Evolutionary conservation across 78 protist genomes (phyloP), one percentile per base, ranked within the genome.

Genomic region (Tieghemostelium lacteum): DNA sequence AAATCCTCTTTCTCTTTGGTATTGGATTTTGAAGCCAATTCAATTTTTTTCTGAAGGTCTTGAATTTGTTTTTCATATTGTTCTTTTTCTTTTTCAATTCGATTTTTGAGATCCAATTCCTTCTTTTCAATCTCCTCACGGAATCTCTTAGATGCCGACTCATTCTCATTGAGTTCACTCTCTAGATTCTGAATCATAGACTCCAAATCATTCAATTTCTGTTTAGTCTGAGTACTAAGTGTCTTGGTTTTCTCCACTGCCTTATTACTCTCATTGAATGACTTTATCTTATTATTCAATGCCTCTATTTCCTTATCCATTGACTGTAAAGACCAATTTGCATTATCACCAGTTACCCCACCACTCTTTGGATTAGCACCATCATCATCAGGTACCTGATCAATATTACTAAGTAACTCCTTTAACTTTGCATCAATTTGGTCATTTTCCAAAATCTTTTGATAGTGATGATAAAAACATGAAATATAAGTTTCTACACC

Each of bases 231-330:
- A 26, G 91, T 64, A 83, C 91, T 83, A 60, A 69, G 65, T 58
- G 52, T 83, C 33, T 54, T 67, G 8, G 52, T 54, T 24, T 29
- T 69, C n/a, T 83, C 91, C 1, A 83, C 91, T n/a, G 14, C 50
- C 54, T 83, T 70, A 36, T 66, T 61, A 19, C 60, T 34, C 26
- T 83, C 91, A 24, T 24, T 74, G 49, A 55, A 39, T 12, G 28
- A 54, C 10, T 67, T 72, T 33, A 83, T 67, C 33, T 83, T 83
- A 16, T 26, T 33, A 20, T 83, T 83, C 31, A 83, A 40, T 40
- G 77, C 42, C 42, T 83, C 76, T 31, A 83, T 83, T 31, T 83
- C 89, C 40, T 83, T 83, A 33, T 83, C 89, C 66, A 83, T 83
- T 42, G 89, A n/a, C 22, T 72, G 78, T 29, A 72, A 34, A 2